Evolutionary conservation across 2,329 filamentous ascomycete genomes (phyloP).

Genomic region (Zymoseptoria passerinii): DNA sequence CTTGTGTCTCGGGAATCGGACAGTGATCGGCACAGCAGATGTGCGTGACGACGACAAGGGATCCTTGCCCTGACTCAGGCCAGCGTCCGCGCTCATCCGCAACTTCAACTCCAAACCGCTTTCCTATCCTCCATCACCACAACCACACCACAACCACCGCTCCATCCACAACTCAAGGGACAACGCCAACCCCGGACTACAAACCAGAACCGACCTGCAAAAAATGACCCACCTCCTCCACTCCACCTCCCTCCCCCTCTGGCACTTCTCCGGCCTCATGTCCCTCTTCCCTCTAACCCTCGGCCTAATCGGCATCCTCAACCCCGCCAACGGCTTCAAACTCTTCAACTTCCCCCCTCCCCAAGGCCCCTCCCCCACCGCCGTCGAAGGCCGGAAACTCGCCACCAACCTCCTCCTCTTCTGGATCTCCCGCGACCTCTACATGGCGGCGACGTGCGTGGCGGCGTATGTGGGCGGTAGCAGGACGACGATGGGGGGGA

Average conservation of each 20-base stretch:
- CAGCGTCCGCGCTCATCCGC: too few species aligned
- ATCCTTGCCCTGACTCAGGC: too few species aligned
- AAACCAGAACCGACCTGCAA: too few species aligned
- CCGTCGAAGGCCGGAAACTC: background rate
- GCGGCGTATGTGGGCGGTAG: slow-evolving; percentile 2
- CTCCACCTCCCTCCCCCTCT: slow-evolving; percentile 2
- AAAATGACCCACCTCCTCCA: slow-evolving; percentile 2
- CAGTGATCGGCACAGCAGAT: too few species aligned
- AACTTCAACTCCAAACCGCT: too few species aligned
- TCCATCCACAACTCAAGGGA: too few species aligned
- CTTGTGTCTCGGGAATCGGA: too few species aligned
- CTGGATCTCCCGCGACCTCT: slow-evolving; percentile 4
- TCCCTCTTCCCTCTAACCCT: slow-evolving; percentile 6
- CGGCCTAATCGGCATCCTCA: slow-evolving; percentile 2
- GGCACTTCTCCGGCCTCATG: slow-evolving; percentile 3
- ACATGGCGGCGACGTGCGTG: slow-evolving; percentile 2
- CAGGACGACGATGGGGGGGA: background rate
- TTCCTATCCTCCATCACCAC: too few species aligned
- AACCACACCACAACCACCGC: too few species aligned
- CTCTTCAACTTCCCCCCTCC: background rate
- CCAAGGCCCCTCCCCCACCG: background rate
- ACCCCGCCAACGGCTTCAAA: slow-evolving; percentile 1
- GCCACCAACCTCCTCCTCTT: slow-evolving; percentile 3
- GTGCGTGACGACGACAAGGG: too few species aligned
- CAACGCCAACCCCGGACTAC: too few species aligned